Conservation (phyloP, 768 basidiomycete genomes). For the Mycena floridula region DNA sequence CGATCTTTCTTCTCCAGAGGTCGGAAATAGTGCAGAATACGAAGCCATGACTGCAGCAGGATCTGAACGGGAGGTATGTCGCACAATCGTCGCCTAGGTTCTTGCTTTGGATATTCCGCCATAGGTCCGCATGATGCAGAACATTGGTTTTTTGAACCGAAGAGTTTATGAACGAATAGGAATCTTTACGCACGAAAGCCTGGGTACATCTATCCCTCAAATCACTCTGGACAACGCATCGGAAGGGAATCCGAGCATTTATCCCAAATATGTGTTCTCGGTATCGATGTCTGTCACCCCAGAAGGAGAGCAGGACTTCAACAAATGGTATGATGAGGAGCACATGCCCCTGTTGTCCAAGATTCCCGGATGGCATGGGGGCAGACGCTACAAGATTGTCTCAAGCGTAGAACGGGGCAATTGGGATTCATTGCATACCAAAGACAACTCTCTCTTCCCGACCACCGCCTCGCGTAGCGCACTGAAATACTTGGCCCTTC, state of each 20-base stretch:
- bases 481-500: conserved; percentile 26
- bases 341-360: conserved; percentile 23
- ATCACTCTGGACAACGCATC: neutral
- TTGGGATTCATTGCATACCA: too few relatives aligned
- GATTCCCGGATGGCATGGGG: conserved; percentile 23
- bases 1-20: conserved; percentile 19
- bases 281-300: conserved; percentile 15
- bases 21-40: conserved; percentile 17
- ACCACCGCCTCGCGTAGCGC: conserved; percentile 5
- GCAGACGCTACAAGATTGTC: conserved; percentile 20
- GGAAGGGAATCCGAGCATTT: neutral
- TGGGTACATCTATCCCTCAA: neutral
- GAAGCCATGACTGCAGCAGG: conserved; percentile 14
- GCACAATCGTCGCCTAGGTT: neutral
- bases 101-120: neutral
- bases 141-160: neutral
- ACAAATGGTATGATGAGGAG: conserved; percentile 29
- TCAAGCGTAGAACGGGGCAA: conserved; percentile 5
- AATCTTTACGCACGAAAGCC: neutral
- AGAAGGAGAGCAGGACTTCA: conserved; percentile 19
- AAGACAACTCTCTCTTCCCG: conserved; percentile 8
- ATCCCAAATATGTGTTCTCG: conserved; percentile 14
- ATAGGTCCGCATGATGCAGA: neutral
- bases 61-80: neutral
- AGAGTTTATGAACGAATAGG: neutral